These are phyloP conservation scores for Nitzschia sp. DNA, from an alignment of 108 stramenopile species.

Conservation along the genomic window DNA sequence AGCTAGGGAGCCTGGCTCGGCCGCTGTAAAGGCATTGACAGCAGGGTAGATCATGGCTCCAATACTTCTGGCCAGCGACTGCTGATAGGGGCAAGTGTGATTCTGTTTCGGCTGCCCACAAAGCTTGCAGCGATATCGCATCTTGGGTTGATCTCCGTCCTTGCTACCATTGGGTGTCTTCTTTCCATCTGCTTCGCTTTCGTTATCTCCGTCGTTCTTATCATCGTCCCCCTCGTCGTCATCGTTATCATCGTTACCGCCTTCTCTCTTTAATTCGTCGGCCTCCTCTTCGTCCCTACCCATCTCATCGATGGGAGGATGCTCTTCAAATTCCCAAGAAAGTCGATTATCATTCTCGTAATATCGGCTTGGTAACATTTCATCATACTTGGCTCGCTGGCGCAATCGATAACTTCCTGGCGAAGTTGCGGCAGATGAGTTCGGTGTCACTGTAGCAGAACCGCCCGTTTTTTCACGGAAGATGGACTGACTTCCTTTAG, in stretches of 20 bases:
- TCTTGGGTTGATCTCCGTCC: conserved; percentile 39
- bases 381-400: conserved; percentile 50
- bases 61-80: conserved; percentile 71
- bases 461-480: conserved; percentile 43
- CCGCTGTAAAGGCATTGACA: conserved; percentile 71
- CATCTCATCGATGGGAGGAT: conserved; percentile 57
- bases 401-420: conserved; percentile 16
- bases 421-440: conserved; percentile 30
- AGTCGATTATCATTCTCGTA: conserved; percentile 80
- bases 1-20: conserved; percentile 72
- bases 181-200: conserved; percentile 15
- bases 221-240: conserved; percentile 7
- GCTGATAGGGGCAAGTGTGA: conserved; percentile 69
- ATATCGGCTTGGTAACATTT: conserved; percentile 61
- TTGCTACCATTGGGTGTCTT: conserved; percentile 17
- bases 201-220: conserved; percentile 8
- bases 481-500: conserved; percentile 31
- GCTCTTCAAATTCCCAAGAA: conserved; percentile 83
- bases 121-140: conserved; percentile 76
- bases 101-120: conserved; percentile 83
- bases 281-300: conserved; percentile 37
- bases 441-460: conserved; percentile 42
- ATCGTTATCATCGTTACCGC: conserved; percentile 7
- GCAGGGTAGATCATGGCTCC: conserved; percentile 76
- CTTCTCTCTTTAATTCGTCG: conserved; percentile 15